phyloP scores from a whole-genome alignment of 805 yeast species.

The Teunomyces cretensis region DNA sequence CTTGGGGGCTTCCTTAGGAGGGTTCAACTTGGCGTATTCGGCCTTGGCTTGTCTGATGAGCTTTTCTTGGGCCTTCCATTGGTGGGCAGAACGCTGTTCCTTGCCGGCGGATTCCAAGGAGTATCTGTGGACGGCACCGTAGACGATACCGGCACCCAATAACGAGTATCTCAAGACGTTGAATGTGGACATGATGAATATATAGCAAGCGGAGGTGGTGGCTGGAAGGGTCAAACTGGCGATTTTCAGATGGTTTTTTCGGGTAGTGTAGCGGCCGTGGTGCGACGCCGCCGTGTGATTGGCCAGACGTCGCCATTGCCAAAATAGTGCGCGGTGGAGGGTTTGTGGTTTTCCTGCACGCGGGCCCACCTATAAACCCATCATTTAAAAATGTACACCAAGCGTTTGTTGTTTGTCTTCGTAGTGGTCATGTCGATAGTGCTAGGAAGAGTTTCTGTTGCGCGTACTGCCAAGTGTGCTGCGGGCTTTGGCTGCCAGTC shows the following conservation, averaged over 20 bases:
- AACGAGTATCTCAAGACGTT: constrained; percentile 93
- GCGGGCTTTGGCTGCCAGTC: not conserved
- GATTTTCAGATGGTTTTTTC: not conserved
- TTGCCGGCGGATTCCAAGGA: constrained; percentile 60
- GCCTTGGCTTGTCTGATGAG: constrained; percentile 87
- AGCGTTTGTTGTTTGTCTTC: constrained; percentile 11
- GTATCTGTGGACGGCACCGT: constrained; percentile 86
- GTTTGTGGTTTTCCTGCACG: too few relatives aligned
- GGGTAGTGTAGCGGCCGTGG: not conserved
- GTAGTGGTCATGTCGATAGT: constrained; percentile 15
- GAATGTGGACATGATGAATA: constrained; percentile 32
- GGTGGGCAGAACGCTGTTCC: constrained; percentile 55
- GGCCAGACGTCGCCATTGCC: too few relatives aligned
- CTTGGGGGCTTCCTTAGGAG: constrained; percentile 37
- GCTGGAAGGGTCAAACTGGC: not conserved
- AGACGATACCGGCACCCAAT: constrained; percentile 80
- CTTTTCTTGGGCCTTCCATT: constrained; percentile 64
- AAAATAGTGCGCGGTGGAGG: too few relatives aligned
- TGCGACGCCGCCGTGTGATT: constrained; percentile 3
- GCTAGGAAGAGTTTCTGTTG: constrained; percentile 9
- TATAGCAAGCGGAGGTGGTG: constrained; percentile 4
- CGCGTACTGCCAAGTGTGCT: not conserved
- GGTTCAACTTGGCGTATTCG: constrained; percentile 69
- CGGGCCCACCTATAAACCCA: not conserved
- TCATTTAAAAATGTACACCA: not conserved